These are phyloP conservation scores for Akanthomyces muscarius DNA, from an alignment of 2,329 filamentous ascomycete genomes.

Conservation along the genomic window DNA sequence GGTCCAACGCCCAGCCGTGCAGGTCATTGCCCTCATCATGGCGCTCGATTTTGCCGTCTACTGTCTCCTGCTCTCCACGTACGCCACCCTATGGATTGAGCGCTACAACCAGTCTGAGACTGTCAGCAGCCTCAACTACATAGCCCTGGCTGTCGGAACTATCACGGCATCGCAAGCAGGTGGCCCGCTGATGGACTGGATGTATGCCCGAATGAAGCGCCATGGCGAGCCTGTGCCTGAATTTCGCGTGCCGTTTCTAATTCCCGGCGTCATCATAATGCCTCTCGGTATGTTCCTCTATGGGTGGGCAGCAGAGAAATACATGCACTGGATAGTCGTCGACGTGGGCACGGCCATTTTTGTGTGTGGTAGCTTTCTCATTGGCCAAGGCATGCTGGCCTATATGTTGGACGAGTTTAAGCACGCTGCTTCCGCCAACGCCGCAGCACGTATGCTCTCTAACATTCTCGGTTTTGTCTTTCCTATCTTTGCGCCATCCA, in stretches of 20 bases:
- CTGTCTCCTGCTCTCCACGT: constrained; percentile 49
- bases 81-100: constrained; percentile 44
- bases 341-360: constrained; percentile 54
- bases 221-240: constrained; percentile 34
- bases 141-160: constrained; percentile 45
- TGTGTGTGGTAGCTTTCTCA: constrained; percentile 47
- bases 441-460: constrained; percentile 20
- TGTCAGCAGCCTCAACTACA: constrained; percentile 45
- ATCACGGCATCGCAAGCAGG: constrained; percentile 34
- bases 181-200: constrained; percentile 34
- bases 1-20: constrained; percentile 41
- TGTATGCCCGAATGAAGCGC: constrained; percentile 28
- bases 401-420: constrained; percentile 33
- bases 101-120: constrained; percentile 44
- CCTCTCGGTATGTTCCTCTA: constrained; percentile 35
- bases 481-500: constrained; percentile 21
- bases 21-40: constrained; percentile 41
- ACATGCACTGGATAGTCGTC: constrained; percentile 53
- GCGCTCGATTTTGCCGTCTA: constrained; percentile 48
- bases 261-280: constrained; percentile 43
- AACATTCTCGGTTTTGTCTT: constrained; percentile 22
- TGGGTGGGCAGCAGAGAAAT: constrained; percentile 44
- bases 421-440: constrained; percentile 21
- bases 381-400: constrained; percentile 50
- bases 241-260: constrained; percentile 49